These are phyloP conservation scores for Fonsecaea pugnacius DNA, from an alignment of 2,329 filamentous ascomycete genomes.

Conservation along the genomic window DNA sequence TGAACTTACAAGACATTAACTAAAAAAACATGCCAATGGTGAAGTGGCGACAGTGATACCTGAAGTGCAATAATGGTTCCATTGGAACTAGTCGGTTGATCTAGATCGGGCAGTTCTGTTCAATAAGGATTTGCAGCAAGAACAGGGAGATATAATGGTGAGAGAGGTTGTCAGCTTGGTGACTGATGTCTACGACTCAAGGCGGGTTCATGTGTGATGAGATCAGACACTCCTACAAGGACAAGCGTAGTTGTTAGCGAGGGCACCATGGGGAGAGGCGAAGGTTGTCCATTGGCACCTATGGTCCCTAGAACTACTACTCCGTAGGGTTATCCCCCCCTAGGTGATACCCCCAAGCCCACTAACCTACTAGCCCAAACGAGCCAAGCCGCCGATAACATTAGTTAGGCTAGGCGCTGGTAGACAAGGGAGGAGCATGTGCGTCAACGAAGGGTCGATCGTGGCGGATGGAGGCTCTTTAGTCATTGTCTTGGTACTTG, in stretches of 20 bases:
- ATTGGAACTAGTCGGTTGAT: not conserved
- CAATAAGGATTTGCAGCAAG: not conserved
- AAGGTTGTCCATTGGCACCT: not conserved
- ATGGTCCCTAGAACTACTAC: not conserved
- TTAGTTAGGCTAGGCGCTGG: not conserved
- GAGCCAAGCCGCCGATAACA: not conserved
- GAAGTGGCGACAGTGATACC: not conserved
- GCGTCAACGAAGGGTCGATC: not conserved
- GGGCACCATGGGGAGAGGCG: not conserved
- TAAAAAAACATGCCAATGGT: not conserved
- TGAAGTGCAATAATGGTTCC: not conserved
- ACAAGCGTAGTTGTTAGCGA: not conserved
- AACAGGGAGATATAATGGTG: not conserved
- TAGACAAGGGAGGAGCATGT: not conserved
- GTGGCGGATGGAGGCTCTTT: not conserved
- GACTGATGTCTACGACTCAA: not conserved
- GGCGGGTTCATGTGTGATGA: not conserved
- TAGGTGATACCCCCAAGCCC: not conserved
- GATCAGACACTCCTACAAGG: not conserved
- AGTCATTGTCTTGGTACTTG: not conserved
- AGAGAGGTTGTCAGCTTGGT: not conserved
- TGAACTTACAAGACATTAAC: not conserved
- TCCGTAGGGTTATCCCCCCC: not conserved
- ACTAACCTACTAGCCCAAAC: not conserved
- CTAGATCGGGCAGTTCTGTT: not conserved